A percentile compares a stretch with the other conserved stretches of the same genome.
phyloP scores from a whole-genome alignment of 306 rosid genomes.

The Vachellia pachyceras region DNA sequence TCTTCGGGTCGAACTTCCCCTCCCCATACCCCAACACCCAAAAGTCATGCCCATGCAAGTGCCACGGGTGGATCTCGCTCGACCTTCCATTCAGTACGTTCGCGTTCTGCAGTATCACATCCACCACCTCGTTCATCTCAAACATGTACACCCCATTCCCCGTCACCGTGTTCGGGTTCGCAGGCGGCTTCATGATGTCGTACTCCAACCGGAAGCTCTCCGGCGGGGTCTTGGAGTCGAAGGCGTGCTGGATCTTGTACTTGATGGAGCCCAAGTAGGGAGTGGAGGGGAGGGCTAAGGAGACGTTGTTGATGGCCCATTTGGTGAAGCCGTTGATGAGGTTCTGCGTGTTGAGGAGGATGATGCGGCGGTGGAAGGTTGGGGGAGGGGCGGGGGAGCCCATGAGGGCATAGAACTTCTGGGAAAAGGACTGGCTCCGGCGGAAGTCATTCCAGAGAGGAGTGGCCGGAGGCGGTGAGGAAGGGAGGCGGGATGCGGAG shows the following conservation, averaged over 20 bases:
- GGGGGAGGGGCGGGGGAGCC: slow-evolving; percentile 57
- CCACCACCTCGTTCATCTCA: slow-evolving; percentile 43
- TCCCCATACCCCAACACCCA: slow-evolving; percentile 83
- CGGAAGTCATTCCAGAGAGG: slow-evolving; percentile 63
- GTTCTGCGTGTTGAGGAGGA: slow-evolving; percentile 80
- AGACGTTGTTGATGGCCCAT: slow-evolving; percentile 75
- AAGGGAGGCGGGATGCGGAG: slow-evolving; percentile 52
- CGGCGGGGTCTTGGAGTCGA: slow-evolving; percentile 47
- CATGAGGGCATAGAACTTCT: slow-evolving; percentile 41
- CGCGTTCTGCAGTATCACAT: slow-evolving; percentile 70
- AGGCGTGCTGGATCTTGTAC: slow-evolving; percentile 32
- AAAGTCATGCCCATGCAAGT: slow-evolving; percentile 82
- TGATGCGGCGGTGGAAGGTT: slow-evolving; percentile 44
- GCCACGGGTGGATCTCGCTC: slow-evolving; percentile 82
- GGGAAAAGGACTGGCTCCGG: slow-evolving; percentile 52
- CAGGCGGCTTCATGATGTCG: slow-evolving; percentile 54
- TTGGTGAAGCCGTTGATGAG: slow-evolving; percentile 52
- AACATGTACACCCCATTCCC: slow-evolving; percentile 59
- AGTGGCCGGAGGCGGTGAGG: slow-evolving; percentile 59
- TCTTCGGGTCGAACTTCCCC: slow-evolving; percentile 49
- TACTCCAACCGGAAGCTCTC: slow-evolving; percentile 44
- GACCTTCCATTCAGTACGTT: slow-evolving; percentile 25
- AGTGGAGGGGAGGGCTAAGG: slow-evolving; percentile 57
- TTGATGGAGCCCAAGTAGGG: slow-evolving; percentile 69
- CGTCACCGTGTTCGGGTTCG: slow-evolving; percentile 33